Evolutionary conservation across 2,329 filamentous ascomycete species (phyloP), one percentile per base, ranked within the genome.

Genomic region (Phoma herbarum): DNA sequence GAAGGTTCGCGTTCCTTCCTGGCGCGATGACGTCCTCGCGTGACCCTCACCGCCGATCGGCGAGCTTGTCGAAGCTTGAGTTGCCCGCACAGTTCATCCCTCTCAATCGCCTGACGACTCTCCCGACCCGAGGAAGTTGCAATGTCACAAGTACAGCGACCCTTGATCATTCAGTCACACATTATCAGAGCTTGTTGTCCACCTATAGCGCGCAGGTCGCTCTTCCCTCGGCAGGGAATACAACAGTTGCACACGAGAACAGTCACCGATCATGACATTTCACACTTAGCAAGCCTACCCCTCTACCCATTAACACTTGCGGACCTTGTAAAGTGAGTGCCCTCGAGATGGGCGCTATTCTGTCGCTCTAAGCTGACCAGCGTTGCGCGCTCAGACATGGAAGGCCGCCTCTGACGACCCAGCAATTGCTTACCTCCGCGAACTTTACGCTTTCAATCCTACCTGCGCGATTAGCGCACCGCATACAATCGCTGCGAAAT

Each of bases 401-500:
- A 60, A 88, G 91, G 7, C 94, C 94, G 29, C 93, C 95, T 0
- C 85, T 98, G 50, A 91, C 91, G 3, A 86, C 89, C 55, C 84
- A 89, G 37, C 90, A 92, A 22, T 86, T 99, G 55, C 88, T 97
- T 69, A 88, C 90, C 35, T 97, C 93, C 1, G 95, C 95, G 62
- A 97, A 97, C 81, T 98, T 98, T 80, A 96, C 95, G 12, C 89
- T 98, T 65, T 91, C 90, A 26, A 90, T 97, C 52, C 88, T 98
- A 10, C 95, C 95, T 14, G 91, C 95, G 48, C 92, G 95, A 35
- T 88, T 99, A 25, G 95, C 95, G 25, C 92, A 96, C 75, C 92
- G 95, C 56, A 96, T 99, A 64, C 91, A 97, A 76, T 92, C 93
- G 42, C 83, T 99, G 18, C 90, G 93, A 63, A 97, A 96, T 75